These are phyloP conservation scores for Fusarium caatingaense DNA, from an alignment of 2,329 filamentous ascomycete species.

Conservation along the genomic window DNA sequence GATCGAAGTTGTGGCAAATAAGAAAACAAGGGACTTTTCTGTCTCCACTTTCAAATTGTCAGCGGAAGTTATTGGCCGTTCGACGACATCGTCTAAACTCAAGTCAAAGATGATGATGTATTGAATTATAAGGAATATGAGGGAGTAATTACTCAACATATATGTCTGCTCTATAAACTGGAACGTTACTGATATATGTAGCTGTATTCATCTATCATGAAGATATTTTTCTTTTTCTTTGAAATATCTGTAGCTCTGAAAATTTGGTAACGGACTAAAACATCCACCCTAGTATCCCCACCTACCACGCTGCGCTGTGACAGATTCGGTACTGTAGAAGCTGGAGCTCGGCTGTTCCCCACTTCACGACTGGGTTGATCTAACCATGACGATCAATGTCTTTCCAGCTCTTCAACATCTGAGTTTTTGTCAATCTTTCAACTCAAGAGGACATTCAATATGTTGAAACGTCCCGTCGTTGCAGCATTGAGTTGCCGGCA, in stretches of 20 bases:
- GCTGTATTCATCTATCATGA: neutral
- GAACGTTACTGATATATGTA: neutral
- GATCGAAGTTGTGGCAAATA: constrained; percentile 14
- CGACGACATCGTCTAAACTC: neutral
- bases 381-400: constrained; percentile 18
- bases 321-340: constrained; percentile 5
- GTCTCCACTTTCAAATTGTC: constrained; percentile 8
- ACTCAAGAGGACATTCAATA: constrained; percentile 22
- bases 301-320: neutral
- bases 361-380: constrained; percentile 13
- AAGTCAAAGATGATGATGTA: neutral
- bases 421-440: constrained; percentile 2
- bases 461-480: constrained; percentile 49
- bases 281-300: neutral
- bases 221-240: neutral
- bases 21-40: constrained; percentile 9
- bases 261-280: neutral
- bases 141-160: too few species aligned
- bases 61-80: neutral
- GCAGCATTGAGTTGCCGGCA: constrained; percentile 48
- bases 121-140: neutral
- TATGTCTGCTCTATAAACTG: too few species aligned
- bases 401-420: constrained; percentile 2
- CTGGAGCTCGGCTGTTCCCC: constrained; percentile 29
- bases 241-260: neutral